These are phyloP conservation scores for Chaetomiaceae sp. DNA, from an alignment of 2,329 filamentous ascomycete species.

Conservation along the genomic window DNA sequence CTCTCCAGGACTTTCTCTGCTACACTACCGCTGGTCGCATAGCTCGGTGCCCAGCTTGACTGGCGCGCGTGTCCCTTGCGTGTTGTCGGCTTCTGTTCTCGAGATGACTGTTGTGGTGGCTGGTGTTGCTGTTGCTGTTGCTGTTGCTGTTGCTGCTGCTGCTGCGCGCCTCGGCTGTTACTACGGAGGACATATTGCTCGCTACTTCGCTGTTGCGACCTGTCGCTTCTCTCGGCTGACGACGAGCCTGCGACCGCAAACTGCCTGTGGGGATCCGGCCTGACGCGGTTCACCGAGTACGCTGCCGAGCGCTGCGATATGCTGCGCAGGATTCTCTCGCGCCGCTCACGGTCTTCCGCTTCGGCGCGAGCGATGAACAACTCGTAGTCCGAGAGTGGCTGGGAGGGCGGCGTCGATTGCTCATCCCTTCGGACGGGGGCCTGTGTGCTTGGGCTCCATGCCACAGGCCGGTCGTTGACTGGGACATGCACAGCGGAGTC, in stretches of 20 bases:
- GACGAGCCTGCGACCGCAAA: conserved; percentile 10
- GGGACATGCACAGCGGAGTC: conserved; percentile 5
- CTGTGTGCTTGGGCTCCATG: neutral
- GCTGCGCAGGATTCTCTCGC: conserved; percentile 23
- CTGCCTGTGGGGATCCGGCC: conserved; percentile 22
- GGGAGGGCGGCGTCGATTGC: neutral
- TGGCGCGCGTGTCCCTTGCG: conserved; percentile 7
- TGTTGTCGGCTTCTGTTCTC: neutral
- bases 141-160: neutral
- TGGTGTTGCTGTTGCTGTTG: neutral
- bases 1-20: neutral
- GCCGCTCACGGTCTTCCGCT: conserved; percentile 26
- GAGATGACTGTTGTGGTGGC: neutral
- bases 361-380: conserved; percentile 29
- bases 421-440: neutral
- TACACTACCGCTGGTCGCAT: conserved; percentile 6
- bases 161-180: neutral
- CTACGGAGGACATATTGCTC: neutral
- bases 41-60: conserved; percentile 22
- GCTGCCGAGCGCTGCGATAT: conserved; percentile 21
- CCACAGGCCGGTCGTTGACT: neutral
- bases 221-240: neutral
- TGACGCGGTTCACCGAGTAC: neutral
- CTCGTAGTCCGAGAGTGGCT: conserved; percentile 27
- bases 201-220: neutral